phyloP scores from a whole-genome alignment of 345 rosid species.

The Turnera subulata region DNA sequence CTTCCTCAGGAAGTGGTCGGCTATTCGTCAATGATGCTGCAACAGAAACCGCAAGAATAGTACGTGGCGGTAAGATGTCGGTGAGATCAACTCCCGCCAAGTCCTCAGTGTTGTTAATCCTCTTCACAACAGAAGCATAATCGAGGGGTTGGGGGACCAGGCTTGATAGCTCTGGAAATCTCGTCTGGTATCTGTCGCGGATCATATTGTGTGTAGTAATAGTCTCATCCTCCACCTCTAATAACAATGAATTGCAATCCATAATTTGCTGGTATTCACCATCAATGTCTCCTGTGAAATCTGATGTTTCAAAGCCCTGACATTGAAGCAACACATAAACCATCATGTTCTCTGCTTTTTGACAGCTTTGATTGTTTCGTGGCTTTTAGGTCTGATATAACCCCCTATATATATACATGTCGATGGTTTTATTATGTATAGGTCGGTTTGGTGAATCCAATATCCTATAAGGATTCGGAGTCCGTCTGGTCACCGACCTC shows the following conservation, averaged over 20 bases:
- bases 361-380: too few species aligned
- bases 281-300: slow-evolving; percentile 65
- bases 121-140: slow-evolving; percentile 40
- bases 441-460: too few species aligned
- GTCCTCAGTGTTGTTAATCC: slow-evolving; percentile 4
- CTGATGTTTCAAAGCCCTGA: slow-evolving; percentile 50
- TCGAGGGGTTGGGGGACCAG: slow-evolving; percentile 91
- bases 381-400: too few species aligned
- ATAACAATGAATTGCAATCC: slow-evolving; percentile 78
- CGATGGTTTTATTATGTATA: too few species aligned
- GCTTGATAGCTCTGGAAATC: slow-evolving; percentile 91
- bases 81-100: slow-evolving; percentile 15
- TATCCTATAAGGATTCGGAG: too few species aligned
- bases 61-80: slow-evolving; percentile 63
- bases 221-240: slow-evolving; percentile 87
- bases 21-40: slow-evolving; percentile 74
- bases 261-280: slow-evolving; percentile 89
- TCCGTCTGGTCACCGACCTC: too few species aligned
- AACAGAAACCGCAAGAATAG: slow-evolving; percentile 74
- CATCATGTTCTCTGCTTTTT: too few species aligned
- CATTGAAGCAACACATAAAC: too few species aligned
- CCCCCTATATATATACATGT: too few species aligned
- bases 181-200: slow-evolving; percentile 75
- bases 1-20: slow-evolving; percentile 65
- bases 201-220: slow-evolving; percentile 78